These are phyloP conservation scores for Entomortierella chlamydospora DNA, from an alignment of 192 early-diverging fungal species.

Conservation along the genomic window DNA sequence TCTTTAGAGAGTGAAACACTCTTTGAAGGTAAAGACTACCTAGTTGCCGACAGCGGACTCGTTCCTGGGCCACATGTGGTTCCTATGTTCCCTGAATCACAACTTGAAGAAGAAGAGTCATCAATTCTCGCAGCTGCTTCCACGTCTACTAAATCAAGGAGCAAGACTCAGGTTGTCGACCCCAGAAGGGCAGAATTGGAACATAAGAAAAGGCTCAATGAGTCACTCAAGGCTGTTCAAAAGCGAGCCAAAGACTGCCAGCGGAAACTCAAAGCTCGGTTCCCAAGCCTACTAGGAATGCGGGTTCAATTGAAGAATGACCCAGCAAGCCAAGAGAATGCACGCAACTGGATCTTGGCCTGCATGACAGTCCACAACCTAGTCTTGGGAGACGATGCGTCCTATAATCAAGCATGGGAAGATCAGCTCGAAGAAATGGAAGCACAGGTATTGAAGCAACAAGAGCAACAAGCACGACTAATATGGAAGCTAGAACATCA, in stretches of 20 bases:
- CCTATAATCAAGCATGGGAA: slow-evolving; percentile 28
- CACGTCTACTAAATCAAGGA: not conserved
- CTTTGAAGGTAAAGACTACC: slow-evolving; percentile 21
- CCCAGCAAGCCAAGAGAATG: slow-evolving; percentile 7
- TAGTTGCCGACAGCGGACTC: slow-evolving; percentile 8
- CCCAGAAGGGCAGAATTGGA: not conserved
- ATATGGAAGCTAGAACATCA: slow-evolving; percentile 17
- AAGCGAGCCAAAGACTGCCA: slow-evolving; percentile 38
- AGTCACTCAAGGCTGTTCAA: slow-evolving; percentile 3
- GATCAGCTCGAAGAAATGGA: slow-evolving; percentile 20
- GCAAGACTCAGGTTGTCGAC: not conserved
- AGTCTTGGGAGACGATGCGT: slow-evolving; percentile 30
- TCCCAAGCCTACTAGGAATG: slow-evolving; percentile 45
- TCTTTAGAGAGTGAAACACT: not conserved
- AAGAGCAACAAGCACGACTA: slow-evolving; percentile 17
- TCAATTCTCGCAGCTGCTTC: not conserved
- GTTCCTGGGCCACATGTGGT: slow-evolving; percentile 7
- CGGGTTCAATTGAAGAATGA: slow-evolving; percentile 39
- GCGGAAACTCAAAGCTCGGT: slow-evolving; percentile 28
- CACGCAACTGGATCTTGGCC: slow-evolving; percentile 25
- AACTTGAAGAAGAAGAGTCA: not conserved
- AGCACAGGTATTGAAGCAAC: slow-evolving; percentile 8
- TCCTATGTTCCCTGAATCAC: not conserved
- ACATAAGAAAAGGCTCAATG: not conserved
- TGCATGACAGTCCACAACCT: slow-evolving; percentile 45